phyloP scores from a whole-genome alignment of 2,329 filamentous ascomycete genomes.

The Tolypocladium ophioglossoides region DNA sequence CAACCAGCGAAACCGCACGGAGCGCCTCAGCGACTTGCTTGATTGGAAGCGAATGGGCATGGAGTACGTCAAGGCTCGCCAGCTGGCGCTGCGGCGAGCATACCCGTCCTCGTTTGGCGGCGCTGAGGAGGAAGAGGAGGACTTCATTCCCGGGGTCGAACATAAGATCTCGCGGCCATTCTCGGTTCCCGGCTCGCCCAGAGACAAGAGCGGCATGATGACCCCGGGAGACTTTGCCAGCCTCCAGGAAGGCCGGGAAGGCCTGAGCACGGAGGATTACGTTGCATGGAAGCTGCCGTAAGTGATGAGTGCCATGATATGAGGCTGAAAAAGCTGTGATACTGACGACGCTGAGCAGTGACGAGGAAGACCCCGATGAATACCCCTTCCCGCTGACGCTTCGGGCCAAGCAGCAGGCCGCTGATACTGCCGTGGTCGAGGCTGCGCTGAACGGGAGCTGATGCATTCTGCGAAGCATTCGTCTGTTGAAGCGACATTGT shows the following conservation, averaged over 20 bases:
- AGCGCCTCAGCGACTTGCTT: slow-evolving; percentile 84
- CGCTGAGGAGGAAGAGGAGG: slow-evolving; percentile 73
- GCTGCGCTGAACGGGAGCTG: slow-evolving; percentile 10
- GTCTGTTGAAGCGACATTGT: background rate
- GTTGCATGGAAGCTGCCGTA: slow-evolving; percentile 97
- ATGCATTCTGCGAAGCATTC: background rate
- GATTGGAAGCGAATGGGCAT: slow-evolving; percentile 99
- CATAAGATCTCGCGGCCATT: slow-evolving; percentile 92
- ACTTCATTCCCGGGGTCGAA: slow-evolving; percentile 86
- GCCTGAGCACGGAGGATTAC: slow-evolving; percentile 91
- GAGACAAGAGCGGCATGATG: slow-evolving; percentile 94
- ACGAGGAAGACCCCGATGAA: slow-evolving; percentile 84
- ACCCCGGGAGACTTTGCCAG: slow-evolving; percentile 97
- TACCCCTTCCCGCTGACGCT: slow-evolving; percentile 50
- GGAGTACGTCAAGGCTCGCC: slow-evolving; percentile 97
- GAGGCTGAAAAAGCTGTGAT: background rate
- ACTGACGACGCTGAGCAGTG: slow-evolving; percentile 36
- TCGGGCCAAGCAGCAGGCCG: slow-evolving; percentile 36
- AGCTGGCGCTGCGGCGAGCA: slow-evolving; percentile 80
- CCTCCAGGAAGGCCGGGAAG: slow-evolving; percentile 87
- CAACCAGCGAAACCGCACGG: slow-evolving; percentile 95
- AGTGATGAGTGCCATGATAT: slow-evolving; percentile 34
- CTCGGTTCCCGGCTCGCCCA: slow-evolving; percentile 85
- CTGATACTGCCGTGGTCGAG: slow-evolving; percentile 14
- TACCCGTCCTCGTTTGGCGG: slow-evolving; percentile 79